Evolutionary conservation across 2,329 filamentous ascomycete species (phyloP).

Genomic region (Paramyrothecium sp.): DNA sequence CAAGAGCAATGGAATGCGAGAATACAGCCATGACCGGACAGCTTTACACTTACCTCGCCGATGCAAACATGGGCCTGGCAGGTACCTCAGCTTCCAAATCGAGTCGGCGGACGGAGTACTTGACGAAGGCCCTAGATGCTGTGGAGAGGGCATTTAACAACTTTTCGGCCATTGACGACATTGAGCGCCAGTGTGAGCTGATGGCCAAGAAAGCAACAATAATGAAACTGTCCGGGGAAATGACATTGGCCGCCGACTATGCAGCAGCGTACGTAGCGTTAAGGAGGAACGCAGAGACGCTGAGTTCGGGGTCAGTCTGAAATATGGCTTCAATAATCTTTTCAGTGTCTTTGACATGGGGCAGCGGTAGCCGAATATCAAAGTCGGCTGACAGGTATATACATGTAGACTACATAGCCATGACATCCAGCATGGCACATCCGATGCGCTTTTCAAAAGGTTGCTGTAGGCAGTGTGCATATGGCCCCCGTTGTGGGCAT

Average conservation of each 20-base stretch:
- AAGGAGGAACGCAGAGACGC: conserved; percentile 34
- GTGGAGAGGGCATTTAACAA: conserved; percentile 62
- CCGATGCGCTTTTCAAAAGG: no score
- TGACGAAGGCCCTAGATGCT: conserved; percentile 58
- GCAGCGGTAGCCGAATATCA: neutral
- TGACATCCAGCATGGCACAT: no score
- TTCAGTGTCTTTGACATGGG: no score
- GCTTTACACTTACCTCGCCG: conserved; percentile 69
- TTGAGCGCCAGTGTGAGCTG: conserved; percentile 71
- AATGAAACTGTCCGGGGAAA: conserved; percentile 67
- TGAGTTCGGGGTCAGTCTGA: conserved; percentile 20
- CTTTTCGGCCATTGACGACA: conserved; percentile 64
- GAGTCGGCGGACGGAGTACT: conserved; percentile 49
- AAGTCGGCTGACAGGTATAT: neutral
- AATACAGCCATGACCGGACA: conserved; percentile 60
- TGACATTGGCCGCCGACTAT: conserved; percentile 62
- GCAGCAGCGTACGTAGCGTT: conserved; percentile 64
- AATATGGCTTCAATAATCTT: conserved; percentile 1
- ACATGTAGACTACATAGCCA: no score
- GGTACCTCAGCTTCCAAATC: conserved; percentile 46
- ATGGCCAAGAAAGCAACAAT: conserved; percentile 80
- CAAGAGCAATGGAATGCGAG: conserved; percentile 72
- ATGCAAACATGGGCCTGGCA: conserved; percentile 77
- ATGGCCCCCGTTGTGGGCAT: no score
- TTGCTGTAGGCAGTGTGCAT: no score